A percentile compares a stretch with the other conserved stretches of the same genome.
phyloP scores from a whole-genome alignment of 306 rosid species.

The Pyrus communis region DNA sequence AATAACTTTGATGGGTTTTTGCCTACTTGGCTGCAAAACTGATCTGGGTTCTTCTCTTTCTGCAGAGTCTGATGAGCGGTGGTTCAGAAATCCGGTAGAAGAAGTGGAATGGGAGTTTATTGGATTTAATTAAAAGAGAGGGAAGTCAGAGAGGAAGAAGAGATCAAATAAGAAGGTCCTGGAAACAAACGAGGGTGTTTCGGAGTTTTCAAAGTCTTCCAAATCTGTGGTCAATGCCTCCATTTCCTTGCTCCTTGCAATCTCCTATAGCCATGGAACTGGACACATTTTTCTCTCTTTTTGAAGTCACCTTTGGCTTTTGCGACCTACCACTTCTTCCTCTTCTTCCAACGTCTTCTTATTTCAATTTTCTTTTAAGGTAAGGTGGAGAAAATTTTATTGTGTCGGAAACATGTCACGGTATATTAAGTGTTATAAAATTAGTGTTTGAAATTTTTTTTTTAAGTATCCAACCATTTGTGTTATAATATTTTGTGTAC shows the following conservation, averaged over 20 bases:
- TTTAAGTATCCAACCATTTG: too few relatives aligned
- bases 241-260: constrained; percentile 33
- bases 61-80: neutral
- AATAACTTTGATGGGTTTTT: constrained; percentile 2
- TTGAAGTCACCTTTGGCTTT: constrained; percentile 12
- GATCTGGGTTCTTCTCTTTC: constrained; percentile 32
- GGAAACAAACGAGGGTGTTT: constrained; percentile 42
- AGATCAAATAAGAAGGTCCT: constrained; percentile 29
- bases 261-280: constrained; percentile 34
- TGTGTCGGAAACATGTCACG: too few relatives aligned
- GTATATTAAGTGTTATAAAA: too few relatives aligned
- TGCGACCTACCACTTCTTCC: constrained; percentile 14
- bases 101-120: constrained; percentile 14
- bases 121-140: constrained; percentile 12
- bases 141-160: constrained; percentile 15
- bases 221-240: constrained; percentile 59
- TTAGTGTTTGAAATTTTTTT: too few relatives aligned
- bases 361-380: neutral
- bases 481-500: too few relatives aligned
- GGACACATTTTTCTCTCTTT: constrained; percentile 21
- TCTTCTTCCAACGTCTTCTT: neutral
- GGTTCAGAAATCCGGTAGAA: constrained; percentile 34
- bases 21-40: constrained; percentile 27
- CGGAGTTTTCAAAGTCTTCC: constrained; percentile 58
- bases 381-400: too few relatives aligned